Evolutionary conservation across 768 basidiomycete genomes (phyloP).

Genomic region (Lactarius psammicola): DNA sequence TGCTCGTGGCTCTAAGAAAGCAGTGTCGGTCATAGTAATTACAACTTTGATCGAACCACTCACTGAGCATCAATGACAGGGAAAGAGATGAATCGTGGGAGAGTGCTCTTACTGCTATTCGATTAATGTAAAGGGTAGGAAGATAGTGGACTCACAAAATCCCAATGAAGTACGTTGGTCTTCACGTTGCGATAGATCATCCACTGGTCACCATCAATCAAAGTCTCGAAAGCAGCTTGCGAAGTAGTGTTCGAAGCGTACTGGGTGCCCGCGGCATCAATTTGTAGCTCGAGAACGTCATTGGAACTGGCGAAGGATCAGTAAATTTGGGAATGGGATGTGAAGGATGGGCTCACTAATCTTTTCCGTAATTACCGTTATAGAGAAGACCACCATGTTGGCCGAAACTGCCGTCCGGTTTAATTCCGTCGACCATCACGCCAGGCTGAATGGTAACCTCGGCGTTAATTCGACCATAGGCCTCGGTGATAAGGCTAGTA

Average conservation of each 20-base stretch:
- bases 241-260: slow-evolving; percentile 45
- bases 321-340: neutral
- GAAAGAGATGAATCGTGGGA: slow-evolving; percentile 67
- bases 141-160: slow-evolving; percentile 49
- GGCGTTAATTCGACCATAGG: slow-evolving; percentile 49
- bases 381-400: slow-evolving; percentile 64
- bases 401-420: slow-evolving; percentile 43
- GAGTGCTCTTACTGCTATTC: slow-evolving; percentile 45
- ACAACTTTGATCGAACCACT: slow-evolving; percentile 24
- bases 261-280: slow-evolving; percentile 56
- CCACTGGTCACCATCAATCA: slow-evolving; percentile 63
- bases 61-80: slow-evolving; percentile 51
- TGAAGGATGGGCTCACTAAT: slow-evolving; percentile 38
- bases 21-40: neutral
- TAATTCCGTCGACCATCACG: slow-evolving; percentile 58
- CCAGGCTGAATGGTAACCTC: slow-evolving; percentile 52
- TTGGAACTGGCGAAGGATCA: slow-evolving; percentile 46
- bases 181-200: slow-evolving; percentile 63
- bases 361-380: slow-evolving; percentile 65
- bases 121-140: neutral
- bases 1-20: slow-evolving; percentile 30
- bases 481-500: slow-evolving; percentile 45
- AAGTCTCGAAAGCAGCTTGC: slow-evolving; percentile 49
- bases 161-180: slow-evolving; percentile 65
- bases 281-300: slow-evolving; percentile 60